Evolutionary conservation across 345 rosid species (phyloP), one percentile per base, ranked within the genome.

Genomic region (Abelmoschus esculentus): DNA sequence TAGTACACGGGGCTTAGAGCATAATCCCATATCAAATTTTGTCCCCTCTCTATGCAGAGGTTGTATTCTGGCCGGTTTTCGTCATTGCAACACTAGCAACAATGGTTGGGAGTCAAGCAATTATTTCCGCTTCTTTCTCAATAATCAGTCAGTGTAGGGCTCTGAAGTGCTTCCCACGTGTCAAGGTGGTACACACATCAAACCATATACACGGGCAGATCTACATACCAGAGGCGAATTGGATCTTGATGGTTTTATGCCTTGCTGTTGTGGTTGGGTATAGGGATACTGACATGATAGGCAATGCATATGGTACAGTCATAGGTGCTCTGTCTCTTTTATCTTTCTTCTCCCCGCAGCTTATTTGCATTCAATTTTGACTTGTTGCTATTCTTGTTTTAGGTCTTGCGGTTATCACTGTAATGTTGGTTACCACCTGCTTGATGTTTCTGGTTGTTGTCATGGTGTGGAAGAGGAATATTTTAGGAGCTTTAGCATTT

Each of bases 171-270:
- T 79, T 79, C 62, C 83, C 80, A 2, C 71, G 75, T 18, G 73
- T 76, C 3, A 78, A 74, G 55, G 60, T 74, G 70, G 61, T 78
- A 22, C 81, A 78, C 64, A 74, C 76, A 56, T 78, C 76, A 12
- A 67, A 62, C 61, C 73, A 74, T 70, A 74, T 78, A 38, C 71
- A 74, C 6, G 78, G 81, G 14, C 81, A 78, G 72, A 74, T 78
- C 49, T 78, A 78, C 75, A 74, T 78, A 67, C 81, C 81, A 1
- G 81, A 78, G 72, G 76, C 71, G 67, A 74, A 78, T 22, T 78
- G 78, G 81, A 61, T 71, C 50, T 63, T 78, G 67, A 78, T 74
- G 81, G 29, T 74, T 34, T 28, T 75, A 44, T 78, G 78, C 57
- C 73, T 78, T 42, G 61, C 46, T 54, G 78, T 74, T 61, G 73